Base-by-base conservation (phyloP, 768 basidiomycete species). In the Tylopilus plumbeoviolaceoides region DNA sequence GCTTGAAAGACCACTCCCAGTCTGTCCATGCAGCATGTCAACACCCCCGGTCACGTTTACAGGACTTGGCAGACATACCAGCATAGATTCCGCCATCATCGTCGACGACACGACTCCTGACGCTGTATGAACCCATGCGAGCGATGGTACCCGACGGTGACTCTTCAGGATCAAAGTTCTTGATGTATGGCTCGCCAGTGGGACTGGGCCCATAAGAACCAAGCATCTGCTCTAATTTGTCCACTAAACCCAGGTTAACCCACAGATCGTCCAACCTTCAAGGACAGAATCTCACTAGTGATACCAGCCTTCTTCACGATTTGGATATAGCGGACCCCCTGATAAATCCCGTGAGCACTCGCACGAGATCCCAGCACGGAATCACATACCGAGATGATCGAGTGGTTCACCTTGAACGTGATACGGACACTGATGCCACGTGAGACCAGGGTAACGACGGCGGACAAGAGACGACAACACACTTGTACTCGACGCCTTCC, bases 161-260 rank as follows among this genome's bases (percentile, higher is more conserved):
- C 59, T 82, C 79, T 53, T 88, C 87, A 1, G 83, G 70, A 5
- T 85, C 85, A 69, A 93, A 91, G 62, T 85, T 79, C 71, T 91
- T 92, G 59, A 63, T 71, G 63, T 94, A 88, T 6, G 88, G 65
- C 23, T 84, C 76, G 31, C 79, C 82, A 2, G 74, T 60, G n/a
- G 84, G 75, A 51, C 78, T 73, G 17, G 92, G 90, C 3, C 91
- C 89, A 67, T 93, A 97, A 4, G 91, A 94, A 17, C 95, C 95
- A 20, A 98, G 79, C 95, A 98, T 98, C 61, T 88, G 81, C 65
- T 95, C 92, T 62, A 91, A 68, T 69, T 88, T 95, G 71, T 95
- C 95, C 62, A 95, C 94, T 94, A 51, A 41, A 41, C 35, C 48
- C 44, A 48, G 38, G 23, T 47, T 47, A 58, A 42, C 44, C 11